These are phyloP conservation scores for Cyberlindnera suaveolens DNA, from an alignment of 805 yeast genomes.

Conservation along the genomic window DNA sequence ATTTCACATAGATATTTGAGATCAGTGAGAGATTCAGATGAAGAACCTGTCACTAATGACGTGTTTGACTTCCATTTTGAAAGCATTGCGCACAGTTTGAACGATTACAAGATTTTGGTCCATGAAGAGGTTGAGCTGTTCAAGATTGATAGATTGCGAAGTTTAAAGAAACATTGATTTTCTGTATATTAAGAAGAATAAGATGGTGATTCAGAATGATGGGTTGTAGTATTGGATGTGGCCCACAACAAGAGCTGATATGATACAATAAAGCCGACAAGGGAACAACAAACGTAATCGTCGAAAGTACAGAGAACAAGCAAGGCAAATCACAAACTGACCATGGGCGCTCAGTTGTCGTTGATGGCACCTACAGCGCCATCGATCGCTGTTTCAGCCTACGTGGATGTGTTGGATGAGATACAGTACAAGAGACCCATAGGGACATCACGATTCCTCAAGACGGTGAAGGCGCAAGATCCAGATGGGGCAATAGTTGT, in stretches of 20 bases:
- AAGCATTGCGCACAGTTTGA: conserved; percentile 28
- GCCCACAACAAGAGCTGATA: too few relatives aligned
- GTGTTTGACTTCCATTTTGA: conserved; percentile 70
- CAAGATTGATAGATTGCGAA: conserved; percentile 28
- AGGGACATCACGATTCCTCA: conserved; percentile 78
- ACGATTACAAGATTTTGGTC: conserved; percentile 41
- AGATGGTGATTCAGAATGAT: too few relatives aligned
- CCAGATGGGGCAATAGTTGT: conserved; percentile 66
- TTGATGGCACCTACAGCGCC: conserved; percentile 86
- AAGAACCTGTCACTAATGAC: conserved; percentile 46
- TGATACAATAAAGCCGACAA: too few relatives aligned
- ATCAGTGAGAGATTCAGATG: conserved; percentile 44
- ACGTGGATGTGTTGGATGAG: conserved; percentile 71
- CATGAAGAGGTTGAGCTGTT: conserved; percentile 49
- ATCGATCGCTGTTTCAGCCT: conserved; percentile 86
- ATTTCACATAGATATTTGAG: conserved; percentile 51
- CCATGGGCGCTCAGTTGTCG: conserved; percentile 86
- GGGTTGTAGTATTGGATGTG: too few relatives aligned
- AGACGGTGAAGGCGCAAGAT: conserved; percentile 78
- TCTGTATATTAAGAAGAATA: too few relatives aligned
- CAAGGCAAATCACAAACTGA: too few relatives aligned
- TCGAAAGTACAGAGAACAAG: not conserved
- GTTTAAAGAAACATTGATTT: not conserved
- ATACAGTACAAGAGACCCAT: conserved; percentile 70
- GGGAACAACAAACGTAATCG: not conserved